A percentile compares a stretch with the other conserved stretches of the same genome.
Evolutionary conservation across 345 rosid species (phyloP).

Genomic region (Clarkia xantiana): DNA sequence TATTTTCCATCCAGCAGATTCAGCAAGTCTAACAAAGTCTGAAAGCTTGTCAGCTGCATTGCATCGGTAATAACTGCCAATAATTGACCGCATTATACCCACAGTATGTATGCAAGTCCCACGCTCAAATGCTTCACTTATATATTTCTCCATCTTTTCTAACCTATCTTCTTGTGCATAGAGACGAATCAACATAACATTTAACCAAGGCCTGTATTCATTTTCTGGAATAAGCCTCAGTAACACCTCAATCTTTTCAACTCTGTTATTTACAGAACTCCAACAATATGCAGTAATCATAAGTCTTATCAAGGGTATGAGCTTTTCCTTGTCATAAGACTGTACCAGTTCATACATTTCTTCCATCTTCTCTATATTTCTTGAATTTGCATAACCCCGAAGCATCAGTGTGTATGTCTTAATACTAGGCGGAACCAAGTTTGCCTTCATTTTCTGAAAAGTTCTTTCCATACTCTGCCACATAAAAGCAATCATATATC

Average conservation of each 20-base stretch:
- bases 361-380: slow-evolving; percentile 61
- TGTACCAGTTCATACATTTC: slow-evolving; percentile 38
- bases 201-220: slow-evolving; percentile 73
- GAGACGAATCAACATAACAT: slow-evolving; percentile 53
- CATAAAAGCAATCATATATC: slow-evolving; percentile 71
- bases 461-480: slow-evolving; percentile 68
- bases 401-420: slow-evolving; percentile 60
- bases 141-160: slow-evolving; percentile 57
- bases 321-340: slow-evolving; percentile 23
- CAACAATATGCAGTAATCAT: slow-evolving; percentile 82
- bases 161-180: slow-evolving; percentile 62
- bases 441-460: slow-evolving; percentile 38
- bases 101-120: slow-evolving; percentile 26
- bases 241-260: slow-evolving; percentile 40
- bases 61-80: slow-evolving; percentile 36
- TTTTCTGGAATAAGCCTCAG: slow-evolving; percentile 39
- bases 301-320: slow-evolving; percentile 34
- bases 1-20: slow-evolving; percentile 62
- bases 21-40: slow-evolving; percentile 49
- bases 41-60: slow-evolving; percentile 54
- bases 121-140: slow-evolving; percentile 58
- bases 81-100: slow-evolving; percentile 39
- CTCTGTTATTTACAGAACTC: slow-evolving; percentile 37
- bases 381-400: slow-evolving; percentile 68
- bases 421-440: slow-evolving; percentile 32